phyloP scores from a whole-genome alignment of 2,329 filamentous ascomycete species.

The Trichoderma hamatum region DNA sequence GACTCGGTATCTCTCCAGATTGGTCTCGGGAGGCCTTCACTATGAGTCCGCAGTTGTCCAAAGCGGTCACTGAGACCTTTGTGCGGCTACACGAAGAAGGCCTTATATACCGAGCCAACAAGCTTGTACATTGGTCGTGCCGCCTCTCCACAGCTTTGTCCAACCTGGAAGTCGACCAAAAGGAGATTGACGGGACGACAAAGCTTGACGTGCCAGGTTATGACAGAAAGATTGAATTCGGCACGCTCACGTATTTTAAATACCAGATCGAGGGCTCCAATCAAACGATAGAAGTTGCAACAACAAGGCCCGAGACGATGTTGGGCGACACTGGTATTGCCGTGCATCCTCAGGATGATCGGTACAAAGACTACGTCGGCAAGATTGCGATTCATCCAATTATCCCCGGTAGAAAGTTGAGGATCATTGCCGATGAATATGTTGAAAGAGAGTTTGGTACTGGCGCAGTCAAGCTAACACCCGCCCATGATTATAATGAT shows the following conservation, averaged over 20 bases:
- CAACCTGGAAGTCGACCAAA: constrained; percentile 83
- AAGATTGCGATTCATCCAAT: constrained; percentile 81
- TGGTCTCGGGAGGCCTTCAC: constrained; percentile 88
- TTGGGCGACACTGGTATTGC: constrained; percentile 85
- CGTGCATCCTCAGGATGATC: constrained; percentile 78
- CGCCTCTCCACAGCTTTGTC: constrained; percentile 80
- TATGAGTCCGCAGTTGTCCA: constrained; percentile 77
- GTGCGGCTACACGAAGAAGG: constrained; percentile 82
- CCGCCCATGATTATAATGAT: constrained; percentile 88
- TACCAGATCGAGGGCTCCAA: constrained; percentile 76
- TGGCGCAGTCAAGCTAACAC: constrained; percentile 88
- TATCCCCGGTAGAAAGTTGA: constrained; percentile 64
- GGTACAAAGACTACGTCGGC: constrained; percentile 79
- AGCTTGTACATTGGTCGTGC: constrained; percentile 87
- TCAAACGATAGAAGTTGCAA: constrained; percentile 81
- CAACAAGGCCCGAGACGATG: constrained; percentile 85
- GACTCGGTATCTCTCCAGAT: constrained; percentile 83
- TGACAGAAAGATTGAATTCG: constrained; percentile 87
- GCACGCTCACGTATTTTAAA: constrained; percentile 79
- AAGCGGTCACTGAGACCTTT: constrained; percentile 80
- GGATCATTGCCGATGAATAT: constrained; percentile 78
- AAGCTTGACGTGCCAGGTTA: constrained; percentile 84
- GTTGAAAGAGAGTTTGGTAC: constrained; percentile 88
- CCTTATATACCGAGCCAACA: constrained; percentile 81
- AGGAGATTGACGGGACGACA: constrained; percentile 77